Evolutionary conservation across 1,284 basidiomycete species (phyloP).

Genomic region (Chondrostereum purpureum): DNA sequence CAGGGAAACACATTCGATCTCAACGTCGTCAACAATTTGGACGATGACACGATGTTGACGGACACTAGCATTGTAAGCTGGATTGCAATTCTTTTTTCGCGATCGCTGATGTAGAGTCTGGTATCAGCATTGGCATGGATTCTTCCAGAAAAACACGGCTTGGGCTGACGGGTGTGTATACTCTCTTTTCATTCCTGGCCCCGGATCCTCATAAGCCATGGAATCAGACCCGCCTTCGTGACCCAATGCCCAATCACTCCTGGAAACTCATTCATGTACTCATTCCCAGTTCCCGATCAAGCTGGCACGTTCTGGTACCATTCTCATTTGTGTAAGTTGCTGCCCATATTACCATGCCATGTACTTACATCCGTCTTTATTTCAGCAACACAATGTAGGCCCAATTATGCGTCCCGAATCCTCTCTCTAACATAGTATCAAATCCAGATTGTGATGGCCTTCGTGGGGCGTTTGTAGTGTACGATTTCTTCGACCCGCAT

Average conservation of each 20-base stretch:
- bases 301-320: constrained; percentile 42
- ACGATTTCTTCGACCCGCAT: constrained; percentile 38
- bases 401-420: no score
- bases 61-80: constrained; percentile 21
- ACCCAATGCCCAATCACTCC: constrained; percentile 24
- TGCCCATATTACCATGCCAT: constrained; percentile 31
- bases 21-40: constrained; percentile 21
- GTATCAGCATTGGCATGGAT: constrained; percentile 14
- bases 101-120: no score
- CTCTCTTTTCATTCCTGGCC: constrained; percentile 18
- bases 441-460: constrained; percentile 36
- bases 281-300: constrained; percentile 24
- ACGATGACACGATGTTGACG: constrained; percentile 17
- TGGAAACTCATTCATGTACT: constrained; percentile 25
- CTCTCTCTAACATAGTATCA: no score
- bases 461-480: constrained; percentile 36
- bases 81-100: constrained; percentile 15
- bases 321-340: no score
- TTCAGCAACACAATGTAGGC: no score
- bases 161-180: constrained; percentile 14
- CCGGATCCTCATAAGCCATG: no score
- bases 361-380: constrained; percentile 7
- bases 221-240: no score
- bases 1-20: constrained; percentile 20
- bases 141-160: no score